Percentiles rank a stretch among this genome's conserved stretches.
Conservation (phyloP, 495 filamentous ascomycete species). For the Hypomontagnella submonticulosa region DNA sequence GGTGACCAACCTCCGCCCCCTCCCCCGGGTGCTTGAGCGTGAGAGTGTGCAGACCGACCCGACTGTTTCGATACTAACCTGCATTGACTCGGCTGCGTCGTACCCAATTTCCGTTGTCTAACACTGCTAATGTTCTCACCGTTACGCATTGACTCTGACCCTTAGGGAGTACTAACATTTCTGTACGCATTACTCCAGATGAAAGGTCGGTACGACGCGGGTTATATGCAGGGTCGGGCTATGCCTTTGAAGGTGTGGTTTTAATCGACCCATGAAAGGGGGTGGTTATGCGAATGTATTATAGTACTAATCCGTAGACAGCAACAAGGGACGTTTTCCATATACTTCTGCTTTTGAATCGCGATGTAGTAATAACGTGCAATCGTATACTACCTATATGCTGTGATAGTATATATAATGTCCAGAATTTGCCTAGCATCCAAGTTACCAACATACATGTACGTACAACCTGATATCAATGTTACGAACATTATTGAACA, state of each 20-base stretch:
- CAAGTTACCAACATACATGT: too few relatives aligned
- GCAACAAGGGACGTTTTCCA: slow-evolving; percentile 22
- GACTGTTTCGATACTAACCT: slow-evolving; percentile 39
- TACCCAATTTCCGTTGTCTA: slow-evolving; percentile 13
- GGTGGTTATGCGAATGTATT: slow-evolving; percentile 29
- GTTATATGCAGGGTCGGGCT: neutral
- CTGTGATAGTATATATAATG: too few relatives aligned
- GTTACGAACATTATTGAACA: too few relatives aligned
- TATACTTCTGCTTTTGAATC: neutral
- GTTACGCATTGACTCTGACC: slow-evolving; percentile 25
- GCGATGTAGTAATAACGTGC: too few relatives aligned
- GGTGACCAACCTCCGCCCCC: slow-evolving; percentile 81
- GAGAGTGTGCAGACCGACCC: slow-evolving; percentile 21
- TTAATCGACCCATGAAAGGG: neutral
- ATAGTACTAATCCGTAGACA: slow-evolving; percentile 48
- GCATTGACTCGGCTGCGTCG: slow-evolving; percentile 1
- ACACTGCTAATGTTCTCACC: slow-evolving; percentile 32
- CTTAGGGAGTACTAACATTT: slow-evolving; percentile 17
- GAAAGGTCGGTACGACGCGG: neutral
- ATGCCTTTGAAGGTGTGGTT: neutral
- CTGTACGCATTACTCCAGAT: slow-evolving; percentile 7
- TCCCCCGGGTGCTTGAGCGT: slow-evolving; percentile 65
- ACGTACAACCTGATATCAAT: too few relatives aligned
- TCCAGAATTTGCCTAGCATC: too few relatives aligned
- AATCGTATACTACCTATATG: too few relatives aligned